Evolutionary conservation across 768 basidiomycete species (phyloP).

Genomic region (Tylopilus balloui): DNA sequence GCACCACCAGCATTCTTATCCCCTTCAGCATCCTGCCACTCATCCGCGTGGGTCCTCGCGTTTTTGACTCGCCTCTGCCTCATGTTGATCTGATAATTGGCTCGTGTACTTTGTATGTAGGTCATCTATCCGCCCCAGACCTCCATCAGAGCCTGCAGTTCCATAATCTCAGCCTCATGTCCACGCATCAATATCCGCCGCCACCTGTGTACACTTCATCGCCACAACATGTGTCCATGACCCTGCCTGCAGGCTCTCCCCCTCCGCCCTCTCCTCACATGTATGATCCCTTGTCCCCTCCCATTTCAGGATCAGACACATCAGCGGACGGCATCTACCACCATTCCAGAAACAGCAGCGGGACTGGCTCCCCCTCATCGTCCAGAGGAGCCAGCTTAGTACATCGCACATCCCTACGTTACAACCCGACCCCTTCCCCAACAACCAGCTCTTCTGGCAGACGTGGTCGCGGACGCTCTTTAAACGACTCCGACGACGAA

Average conservation of each 20-base stretch:
- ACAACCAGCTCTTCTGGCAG: slow-evolving; percentile 65
- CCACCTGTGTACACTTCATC: slow-evolving; percentile 54
- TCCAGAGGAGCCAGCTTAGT: slow-evolving; percentile 74
- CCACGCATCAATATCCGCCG: slow-evolving; percentile 59
- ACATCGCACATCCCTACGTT: slow-evolving; percentile 64
- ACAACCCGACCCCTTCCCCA: slow-evolving; percentile 80
- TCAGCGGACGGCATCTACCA: slow-evolving; percentile 80
- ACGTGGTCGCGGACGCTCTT: slow-evolving; percentile 60
- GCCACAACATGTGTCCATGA: slow-evolving; percentile 68
- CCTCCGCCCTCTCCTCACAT: slow-evolving; percentile 74
- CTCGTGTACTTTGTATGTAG: slow-evolving; percentile 50
- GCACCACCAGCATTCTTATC: slow-evolving; percentile 47
- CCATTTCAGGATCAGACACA: slow-evolving; percentile 85
- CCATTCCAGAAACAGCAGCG: slow-evolving; percentile 67
- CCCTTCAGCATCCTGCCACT: slow-evolving; percentile 51
- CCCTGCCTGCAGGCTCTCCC: slow-evolving; percentile 60
- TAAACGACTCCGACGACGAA: slow-evolving; percentile 75
- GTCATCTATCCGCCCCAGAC: slow-evolving; percentile 61
- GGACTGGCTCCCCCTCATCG: slow-evolving; percentile 71
- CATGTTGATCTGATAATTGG: slow-evolving; percentile 66
- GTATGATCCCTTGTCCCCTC: slow-evolving; percentile 82
- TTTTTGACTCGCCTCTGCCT: slow-evolving; percentile 41
- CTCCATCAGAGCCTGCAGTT: slow-evolving; percentile 63
- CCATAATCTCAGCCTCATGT: slow-evolving; percentile 60
- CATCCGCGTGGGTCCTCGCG: slow-evolving; percentile 66